Evolutionary conservation across 192 early-diverging fungal species (phyloP), one percentile per base, ranked within the genome.

Genomic region (Paraglomus occultum): DNA sequence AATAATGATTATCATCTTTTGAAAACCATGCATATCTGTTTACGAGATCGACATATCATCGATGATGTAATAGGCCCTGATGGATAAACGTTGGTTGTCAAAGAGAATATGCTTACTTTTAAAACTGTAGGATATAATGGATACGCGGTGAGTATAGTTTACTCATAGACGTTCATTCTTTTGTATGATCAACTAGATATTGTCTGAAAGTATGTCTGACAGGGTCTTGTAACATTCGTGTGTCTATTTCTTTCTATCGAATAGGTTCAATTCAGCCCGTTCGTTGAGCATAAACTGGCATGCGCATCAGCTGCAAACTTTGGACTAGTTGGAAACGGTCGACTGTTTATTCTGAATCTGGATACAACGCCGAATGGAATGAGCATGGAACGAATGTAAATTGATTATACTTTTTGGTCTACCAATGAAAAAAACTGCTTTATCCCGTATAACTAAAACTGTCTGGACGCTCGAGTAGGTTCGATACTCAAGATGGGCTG

Each of bases 311-410:
- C 92, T 44, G 91, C 96, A 49, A 99, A 98, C 83, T 99, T 91
- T 84, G 97, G 96, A 10, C 86, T 99, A 14, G 95, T 95, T 9
- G 96, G 97, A 11, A 99, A 98, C 77, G 97, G 96, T 20, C 76
- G 91, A 64, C 83, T 98, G 46, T 92, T 84, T 81, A 77, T 95
- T 50, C 77, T 96, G 6, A 84, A 77, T 70, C 73, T 82, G 58
- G 59, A 72, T 44, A 64, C 70, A 45, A 79, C 74, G 55, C 84
- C 83, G 17, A 68, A 80, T 31, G 79, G 73, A 63, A 72, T 82
- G 12, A 52, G 71, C 14, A 77, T 83, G 31, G 86, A 92, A 64
- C 62, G 84, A 80, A 77, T 87, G 89, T 91, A 86, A 82, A 22
- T 50, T 77, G n/a, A 44, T 22, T n/a, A 20, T 12, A 10, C 38